A percentile compares a stretch with the other conserved stretches of the same genome.
phyloP scores from a whole-genome alignment of 305 asterid species.

The Euphrasia arctica region DNA sequence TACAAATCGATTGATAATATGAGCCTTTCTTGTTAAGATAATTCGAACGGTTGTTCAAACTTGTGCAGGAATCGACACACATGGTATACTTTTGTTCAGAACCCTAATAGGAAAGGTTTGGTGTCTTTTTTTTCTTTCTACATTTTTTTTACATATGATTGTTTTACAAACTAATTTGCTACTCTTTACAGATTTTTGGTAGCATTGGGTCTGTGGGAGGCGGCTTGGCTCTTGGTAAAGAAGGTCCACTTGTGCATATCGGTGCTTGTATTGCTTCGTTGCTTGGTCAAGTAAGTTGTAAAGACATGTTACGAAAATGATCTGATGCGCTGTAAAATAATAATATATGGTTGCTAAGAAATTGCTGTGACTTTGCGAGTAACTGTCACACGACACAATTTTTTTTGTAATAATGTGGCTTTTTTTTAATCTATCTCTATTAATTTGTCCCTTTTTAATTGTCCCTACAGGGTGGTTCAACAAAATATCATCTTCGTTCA shows the following conservation, averaged over 20 bases:
- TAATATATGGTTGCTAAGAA: conserved; percentile 13
- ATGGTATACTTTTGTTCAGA: conserved; percentile 90
- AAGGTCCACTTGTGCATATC: conserved; percentile 98
- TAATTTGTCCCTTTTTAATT: conserved; percentile 22
- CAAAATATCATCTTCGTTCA: conserved; percentile 83
- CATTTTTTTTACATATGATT: conserved; percentile 4
- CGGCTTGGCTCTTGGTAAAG: conserved; percentile 98
- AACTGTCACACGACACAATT: conserved; percentile 8
- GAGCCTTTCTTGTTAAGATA: conserved; percentile 17
- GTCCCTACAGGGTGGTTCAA: conserved; percentile 78
- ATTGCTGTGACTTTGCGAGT: conserved; percentile 21
- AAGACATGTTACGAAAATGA: conserved; percentile 9
- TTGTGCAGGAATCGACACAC: conserved; percentile 90
- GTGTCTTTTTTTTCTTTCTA: conserved; percentile 14
- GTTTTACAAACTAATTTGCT: conserved; percentile 19
- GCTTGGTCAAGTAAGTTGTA: conserved; percentile 85
- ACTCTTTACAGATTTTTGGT: conserved; percentile 70
- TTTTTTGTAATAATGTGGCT: conserved; percentile 3
- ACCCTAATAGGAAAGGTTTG: conserved; percentile 94
- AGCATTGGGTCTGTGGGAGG: conserved; percentile 99
- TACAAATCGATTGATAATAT: neutral
- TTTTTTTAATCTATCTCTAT: conserved; percentile 17
- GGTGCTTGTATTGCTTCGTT: conserved; percentile 99
- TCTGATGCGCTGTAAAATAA: neutral
- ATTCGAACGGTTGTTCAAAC: conserved; percentile 19